Conservation (phyloP, 371 early-diverging fungal genomes). For the Mortierella sp. region DNA sequence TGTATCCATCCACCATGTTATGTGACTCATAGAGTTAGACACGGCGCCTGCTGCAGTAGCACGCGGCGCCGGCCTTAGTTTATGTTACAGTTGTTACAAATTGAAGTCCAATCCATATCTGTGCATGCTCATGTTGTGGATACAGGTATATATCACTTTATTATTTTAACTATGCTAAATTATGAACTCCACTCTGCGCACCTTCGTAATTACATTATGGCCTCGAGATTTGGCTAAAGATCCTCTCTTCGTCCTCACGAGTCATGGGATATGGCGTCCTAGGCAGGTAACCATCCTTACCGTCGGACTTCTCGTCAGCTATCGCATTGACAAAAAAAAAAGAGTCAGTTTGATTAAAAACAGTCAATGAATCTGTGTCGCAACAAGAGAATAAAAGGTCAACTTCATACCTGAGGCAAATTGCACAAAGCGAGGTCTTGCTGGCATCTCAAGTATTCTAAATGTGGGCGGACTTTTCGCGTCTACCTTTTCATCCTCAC, state of each 20-base stretch:
- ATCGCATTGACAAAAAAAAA: not conserved
- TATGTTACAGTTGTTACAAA: no score
- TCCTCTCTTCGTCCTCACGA: conserved; percentile 17
- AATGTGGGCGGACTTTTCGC: conserved; percentile 9
- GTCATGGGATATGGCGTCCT: conserved; percentile 40
- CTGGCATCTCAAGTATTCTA: conserved; percentile 5
- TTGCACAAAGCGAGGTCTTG: conserved; percentile 20
- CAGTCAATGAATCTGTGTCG: not conserved
- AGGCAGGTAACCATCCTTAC: conserved; percentile 23
- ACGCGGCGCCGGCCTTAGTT: no score
- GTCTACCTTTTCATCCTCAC: conserved; percentile 1
- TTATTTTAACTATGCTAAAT: no score
- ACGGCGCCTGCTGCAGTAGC: no score
- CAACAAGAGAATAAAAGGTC: not conserved
- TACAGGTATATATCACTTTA: not conserved
- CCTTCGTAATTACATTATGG: not conserved
- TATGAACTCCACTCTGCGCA: no score
- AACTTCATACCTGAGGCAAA: conserved; percentile 25
- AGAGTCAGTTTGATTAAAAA: conserved; percentile 12
- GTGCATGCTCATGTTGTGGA: no score
- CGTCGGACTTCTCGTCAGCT: conserved; percentile 6
- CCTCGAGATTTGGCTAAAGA: conserved; percentile 9
- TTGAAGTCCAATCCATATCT: no score
- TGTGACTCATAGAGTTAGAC: not conserved
- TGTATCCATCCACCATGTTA: not conserved